A percentile compares a stretch with the other conserved stretches of the same genome.
phyloP scores from a whole-genome alignment of 2,329 filamentous ascomycete genomes.

The Zopfia rhizophila region DNA sequence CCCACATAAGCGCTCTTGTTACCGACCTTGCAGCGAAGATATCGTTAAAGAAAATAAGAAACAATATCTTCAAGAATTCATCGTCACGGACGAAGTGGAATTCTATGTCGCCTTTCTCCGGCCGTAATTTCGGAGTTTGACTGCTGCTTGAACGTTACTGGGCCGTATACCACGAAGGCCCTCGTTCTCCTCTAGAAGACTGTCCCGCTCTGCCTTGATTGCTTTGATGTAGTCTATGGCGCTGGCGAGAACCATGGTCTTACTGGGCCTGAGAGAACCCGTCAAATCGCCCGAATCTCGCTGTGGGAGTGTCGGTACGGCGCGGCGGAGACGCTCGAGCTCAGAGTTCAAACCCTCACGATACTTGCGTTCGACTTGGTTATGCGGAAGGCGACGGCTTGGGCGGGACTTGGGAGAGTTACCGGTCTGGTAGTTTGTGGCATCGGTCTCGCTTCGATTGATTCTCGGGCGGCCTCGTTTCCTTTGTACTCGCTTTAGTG shows the following conservation, averaged over 20 bases:
- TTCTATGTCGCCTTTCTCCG: no score
- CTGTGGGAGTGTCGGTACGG: conserved; percentile 44
- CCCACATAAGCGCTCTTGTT: no score
- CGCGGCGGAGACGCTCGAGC: conserved; percentile 40
- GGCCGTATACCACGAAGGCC: background rate
- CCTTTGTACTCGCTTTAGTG: background rate
- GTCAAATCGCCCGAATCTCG: conserved; percentile 35
- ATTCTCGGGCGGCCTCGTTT: background rate
- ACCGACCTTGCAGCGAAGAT: no score
- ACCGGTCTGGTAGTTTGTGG: conserved; percentile 9
- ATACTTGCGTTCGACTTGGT: conserved; percentile 48
- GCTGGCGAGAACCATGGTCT: conserved; percentile 43
- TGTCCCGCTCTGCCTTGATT: conserved; percentile 43
- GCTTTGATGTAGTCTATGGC: conserved; percentile 47
- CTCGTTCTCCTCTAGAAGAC: background rate
- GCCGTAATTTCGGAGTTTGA: no score
- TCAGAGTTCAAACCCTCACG: conserved; percentile 42
- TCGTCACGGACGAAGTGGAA: no score
- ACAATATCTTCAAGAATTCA: no score
- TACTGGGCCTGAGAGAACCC: conserved; percentile 47
- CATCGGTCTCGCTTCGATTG: background rate
- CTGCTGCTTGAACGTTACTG: no score
- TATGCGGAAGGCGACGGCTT: conserved; percentile 44
- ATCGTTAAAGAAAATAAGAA: no score
- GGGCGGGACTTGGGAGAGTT: conserved; percentile 11